phyloP scores from a whole-genome alignment of 169 alveolate genomes.

The Plasmodium cynomolgi region DNA sequence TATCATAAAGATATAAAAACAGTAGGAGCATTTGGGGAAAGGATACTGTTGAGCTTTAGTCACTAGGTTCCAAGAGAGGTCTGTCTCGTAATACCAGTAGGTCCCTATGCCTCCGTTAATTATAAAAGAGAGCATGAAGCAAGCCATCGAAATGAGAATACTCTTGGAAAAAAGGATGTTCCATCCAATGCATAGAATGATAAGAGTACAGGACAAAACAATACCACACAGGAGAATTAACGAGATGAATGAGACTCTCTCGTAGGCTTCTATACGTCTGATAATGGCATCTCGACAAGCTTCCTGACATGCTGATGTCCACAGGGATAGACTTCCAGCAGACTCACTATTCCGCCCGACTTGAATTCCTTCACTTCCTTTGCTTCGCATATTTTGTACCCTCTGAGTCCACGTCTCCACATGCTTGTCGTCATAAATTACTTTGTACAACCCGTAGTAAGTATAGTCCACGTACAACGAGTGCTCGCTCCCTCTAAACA shows the following conservation, averaged over 20 bases:
- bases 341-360: conserved; percentile 45
- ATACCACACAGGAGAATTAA: conserved; percentile 43
- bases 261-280: conserved; percentile 65
- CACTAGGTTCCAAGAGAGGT: conserved; percentile 46
- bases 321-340: conserved; percentile 45
- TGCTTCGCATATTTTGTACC: conserved; percentile 54
- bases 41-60: conserved; percentile 60
- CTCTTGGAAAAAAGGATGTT: conserved; percentile 38
- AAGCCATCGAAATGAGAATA: conserved; percentile 54
- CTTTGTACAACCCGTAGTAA: conserved; percentile 63
- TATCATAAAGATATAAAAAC: conserved; percentile 52
- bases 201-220: conserved; percentile 32
- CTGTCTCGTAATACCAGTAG: conserved; percentile 72
- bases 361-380: conserved; percentile 59
- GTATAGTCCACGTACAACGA: conserved; percentile 37
- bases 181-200: conserved; percentile 45
- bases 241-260: conserved; percentile 51
- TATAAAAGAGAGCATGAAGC: conserved; percentile 40
- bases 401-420: conserved; percentile 67
- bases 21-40: conserved; percentile 52
- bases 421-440: conserved; percentile 51
- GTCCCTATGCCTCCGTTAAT: conserved; percentile 60
- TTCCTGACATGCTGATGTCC: conserved; percentile 68
- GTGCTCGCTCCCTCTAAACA: conserved; percentile 64
- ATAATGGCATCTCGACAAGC: conserved; percentile 56